Base-by-base conservation (phyloP, 2,329 filamentous ascomycete genomes). In the Xylaria sp. region DNA sequence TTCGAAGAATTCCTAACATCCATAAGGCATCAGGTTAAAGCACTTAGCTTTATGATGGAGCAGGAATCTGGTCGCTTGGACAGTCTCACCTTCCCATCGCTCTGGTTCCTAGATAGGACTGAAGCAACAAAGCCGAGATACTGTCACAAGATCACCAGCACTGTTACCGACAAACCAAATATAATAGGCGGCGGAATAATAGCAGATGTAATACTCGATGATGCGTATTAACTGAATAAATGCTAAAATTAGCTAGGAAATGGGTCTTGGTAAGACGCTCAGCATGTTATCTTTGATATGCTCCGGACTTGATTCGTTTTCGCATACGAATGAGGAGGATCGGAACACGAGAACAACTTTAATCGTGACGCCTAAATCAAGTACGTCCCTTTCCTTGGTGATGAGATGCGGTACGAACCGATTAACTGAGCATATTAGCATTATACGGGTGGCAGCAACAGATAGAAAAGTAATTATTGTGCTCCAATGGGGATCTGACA, bases 371-470 rank as follows among this genome's bases (percentile, higher is more conserved):
- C 61, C 64, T 25, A 69, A 63, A n/a, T 69, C 63, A 5, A 64
- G 67, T 66, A 66, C 3, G 67, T 13, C 53, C n/a, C 44, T 25
- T 48, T 48, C 5, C 44, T 9, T 5, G 25, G 8, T 9, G 21
- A 25, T 6, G n/a, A 23, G 9, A 48, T 2, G 21, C 5, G 12
- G 9, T 2, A 25, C 44, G 3, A 18, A n/a, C 3, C 8, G 10
- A 6, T 23, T 48, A 10, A 48, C n/a, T 23, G 21, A 18, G n/a
- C 2, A 48, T 23, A 25, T 48, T 48, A 76, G 75, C 71, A 25
- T 68, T 78, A 37, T 59, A 68, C 40, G 72, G 69, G 42, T 79
- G 76, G 76, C 60, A 75, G 48, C 57, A 74, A 47, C 75, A 78
- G 63, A 74, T 78, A 40, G 25, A 70, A 47, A 73, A 64, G 76